A percentile compares a stretch with the other conserved stretches of the same genome.
These are phyloP conservation scores for Erodium texanum DNA, from an alignment of 441 rosid species.

Conservation along the genomic window DNA sequence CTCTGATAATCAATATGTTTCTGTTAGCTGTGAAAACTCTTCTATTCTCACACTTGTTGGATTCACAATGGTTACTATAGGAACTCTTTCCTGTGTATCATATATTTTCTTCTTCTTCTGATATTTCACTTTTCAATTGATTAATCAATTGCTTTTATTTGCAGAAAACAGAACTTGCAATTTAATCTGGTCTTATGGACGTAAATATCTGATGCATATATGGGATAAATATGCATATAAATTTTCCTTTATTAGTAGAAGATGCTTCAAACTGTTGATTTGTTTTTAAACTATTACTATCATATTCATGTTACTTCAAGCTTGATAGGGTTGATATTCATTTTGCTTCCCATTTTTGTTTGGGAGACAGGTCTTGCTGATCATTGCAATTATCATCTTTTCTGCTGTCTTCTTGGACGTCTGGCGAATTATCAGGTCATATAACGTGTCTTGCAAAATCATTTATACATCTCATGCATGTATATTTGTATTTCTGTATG, in stretches of 20 bases:
- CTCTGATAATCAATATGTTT: too few species aligned
- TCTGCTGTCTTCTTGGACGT: constrained; percentile 96
- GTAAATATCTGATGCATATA: background rate
- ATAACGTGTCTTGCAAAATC: background rate
- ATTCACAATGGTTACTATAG: background rate
- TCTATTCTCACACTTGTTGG: background rate
- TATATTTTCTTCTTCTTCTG: too few species aligned
- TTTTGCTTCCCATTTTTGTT: background rate
- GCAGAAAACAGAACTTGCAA: background rate
- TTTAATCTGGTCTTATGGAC: background rate
- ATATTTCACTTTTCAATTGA: background rate
- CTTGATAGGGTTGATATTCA: too few species aligned
- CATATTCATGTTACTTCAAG: background rate
- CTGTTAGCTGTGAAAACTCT: too few species aligned
- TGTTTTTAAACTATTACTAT: background rate
- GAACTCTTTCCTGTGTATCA: background rate
- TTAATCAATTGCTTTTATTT: background rate
- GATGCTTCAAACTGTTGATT: too few species aligned
- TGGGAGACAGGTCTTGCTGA: constrained; percentile 73
- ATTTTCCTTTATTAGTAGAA: too few species aligned
- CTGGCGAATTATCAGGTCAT: constrained; percentile 90
- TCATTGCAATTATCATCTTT: constrained; percentile 98
- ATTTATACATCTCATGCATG: background rate
- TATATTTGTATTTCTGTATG: background rate
- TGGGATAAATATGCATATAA: background rate